These are phyloP conservation scores for Vitellaria paradoxa DNA, from an alignment of 179 eudicot species.

Conservation along the genomic window DNA sequence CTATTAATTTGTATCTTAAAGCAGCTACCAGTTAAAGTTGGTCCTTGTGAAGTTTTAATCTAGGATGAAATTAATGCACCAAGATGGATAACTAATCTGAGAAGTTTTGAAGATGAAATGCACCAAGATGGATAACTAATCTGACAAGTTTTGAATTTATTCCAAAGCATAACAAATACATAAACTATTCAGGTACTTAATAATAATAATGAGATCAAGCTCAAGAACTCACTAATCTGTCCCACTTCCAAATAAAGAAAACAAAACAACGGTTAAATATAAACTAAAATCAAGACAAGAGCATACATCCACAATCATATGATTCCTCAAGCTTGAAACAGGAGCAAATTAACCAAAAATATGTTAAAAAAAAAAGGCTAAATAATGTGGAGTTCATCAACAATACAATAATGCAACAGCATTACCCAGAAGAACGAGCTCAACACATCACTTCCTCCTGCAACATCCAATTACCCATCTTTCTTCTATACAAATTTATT, in stretches of 20 bases:
- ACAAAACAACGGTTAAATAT: not conserved
- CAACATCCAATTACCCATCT: not conserved
- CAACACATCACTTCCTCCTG: not conserved
- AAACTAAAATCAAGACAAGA: not conserved
- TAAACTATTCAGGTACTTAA: not conserved
- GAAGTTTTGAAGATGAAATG: not conserved
- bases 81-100: no score
- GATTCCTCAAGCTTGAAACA: conserved; percentile 4
- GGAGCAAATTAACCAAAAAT: not conserved
- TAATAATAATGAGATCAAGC: conserved; percentile 3
- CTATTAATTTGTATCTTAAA: not conserved
- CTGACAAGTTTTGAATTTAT: not conserved
- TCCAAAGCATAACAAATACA: not conserved
- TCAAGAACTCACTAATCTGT: not conserved
- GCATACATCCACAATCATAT: not conserved
- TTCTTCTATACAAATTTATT: not conserved
- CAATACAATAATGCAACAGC: not conserved
- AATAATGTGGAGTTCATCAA: not conserved
- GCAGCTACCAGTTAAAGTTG: not conserved
- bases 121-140: no score
- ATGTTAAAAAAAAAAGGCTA: not conserved
- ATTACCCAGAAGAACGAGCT: not conserved
- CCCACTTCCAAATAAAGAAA: not conserved
- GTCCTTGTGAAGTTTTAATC: not conserved
- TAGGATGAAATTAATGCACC: no score